phyloP scores from a whole-genome alignment of 805 yeast genomes.

The Starmerella tilneyi region DNA sequence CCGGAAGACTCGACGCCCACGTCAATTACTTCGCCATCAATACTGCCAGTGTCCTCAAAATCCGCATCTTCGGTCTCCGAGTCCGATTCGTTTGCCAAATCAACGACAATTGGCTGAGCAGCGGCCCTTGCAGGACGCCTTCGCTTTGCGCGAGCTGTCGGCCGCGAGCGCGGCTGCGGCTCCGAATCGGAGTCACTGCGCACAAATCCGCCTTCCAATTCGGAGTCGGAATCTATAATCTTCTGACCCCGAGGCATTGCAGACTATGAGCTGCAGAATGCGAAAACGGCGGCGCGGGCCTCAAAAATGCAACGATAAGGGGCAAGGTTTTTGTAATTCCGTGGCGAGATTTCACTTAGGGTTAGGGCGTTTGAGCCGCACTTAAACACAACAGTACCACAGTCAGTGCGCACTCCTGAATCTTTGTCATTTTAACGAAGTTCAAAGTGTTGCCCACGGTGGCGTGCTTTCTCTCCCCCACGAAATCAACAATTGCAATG shows the following conservation, averaged over 20 bases:
- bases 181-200: neutral
- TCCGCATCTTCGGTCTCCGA: conserved; percentile 1
- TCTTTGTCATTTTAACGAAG: no score
- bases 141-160: neutral
- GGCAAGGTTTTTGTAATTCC: conserved; percentile 1
- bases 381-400: neutral
- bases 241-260: conserved; percentile 2
- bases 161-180: neutral
- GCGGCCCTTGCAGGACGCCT: conserved; percentile 4
- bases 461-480: no score
- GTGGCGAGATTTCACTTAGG: conserved; percentile 8
- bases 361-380: conserved; percentile 2
- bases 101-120: neutral
- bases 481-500: neutral
- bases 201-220: conserved; percentile 11
- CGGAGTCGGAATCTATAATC: conserved; percentile 1
- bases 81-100: neutral
- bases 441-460: no score
- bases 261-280: neutral
- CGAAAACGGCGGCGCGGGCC: neutral
- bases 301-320: conserved; percentile 3
- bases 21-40: conserved; percentile 1
- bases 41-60: neutral
- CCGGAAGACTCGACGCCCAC: neutral
- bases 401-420: no score